These are phyloP conservation scores for Mucor indicus DNA, from an alignment of 371 early-diverging fungal species.

Conservation along the genomic window DNA sequence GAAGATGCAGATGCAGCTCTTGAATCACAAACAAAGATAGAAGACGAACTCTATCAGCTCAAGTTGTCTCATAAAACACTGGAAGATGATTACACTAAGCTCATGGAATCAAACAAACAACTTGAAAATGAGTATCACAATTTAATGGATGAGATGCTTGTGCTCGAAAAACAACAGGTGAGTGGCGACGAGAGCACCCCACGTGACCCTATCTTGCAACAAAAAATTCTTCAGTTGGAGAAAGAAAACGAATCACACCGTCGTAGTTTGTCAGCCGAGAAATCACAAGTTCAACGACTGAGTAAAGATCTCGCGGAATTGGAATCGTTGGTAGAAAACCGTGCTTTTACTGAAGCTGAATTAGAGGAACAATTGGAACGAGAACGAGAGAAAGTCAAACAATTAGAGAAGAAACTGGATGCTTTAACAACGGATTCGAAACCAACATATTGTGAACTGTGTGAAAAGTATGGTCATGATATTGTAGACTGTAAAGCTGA, in stretches of 20 bases:
- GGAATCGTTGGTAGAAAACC: slow-evolving; percentile 71
- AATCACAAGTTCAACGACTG: slow-evolving; percentile 54
- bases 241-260: slow-evolving; percentile 45
- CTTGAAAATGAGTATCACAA: slow-evolving; percentile 71
- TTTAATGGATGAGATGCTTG: slow-evolving; percentile 68
- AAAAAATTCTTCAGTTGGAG: slow-evolving; percentile 43
- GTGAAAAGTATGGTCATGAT: slow-evolving; percentile 56
- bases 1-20: slow-evolving; percentile 43
- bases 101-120: slow-evolving; percentile 58
- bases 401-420: background rate
- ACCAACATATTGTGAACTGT: slow-evolving; percentile 48
- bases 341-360: slow-evolving; percentile 68
- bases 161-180: slow-evolving; percentile 21
- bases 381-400: slow-evolving; percentile 20
- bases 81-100: slow-evolving; percentile 36
- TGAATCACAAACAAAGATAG: slow-evolving; percentile 37
- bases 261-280: slow-evolving; percentile 43
- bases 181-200: background rate
- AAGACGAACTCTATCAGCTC: slow-evolving; percentile 37
- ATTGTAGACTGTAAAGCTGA: slow-evolving; percentile 43
- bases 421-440: background rate
- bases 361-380: slow-evolving; percentile 56
- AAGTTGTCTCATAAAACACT: slow-evolving; percentile 27
- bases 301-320: slow-evolving; percentile 67
- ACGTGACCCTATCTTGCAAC: slow-evolving; percentile 15